A percentile compares a stretch with the other conserved stretches of the same genome.
phyloP scores from a whole-genome alignment of 2,329 filamentous ascomycete species.

The Tolypocladium tundrense region DNA sequence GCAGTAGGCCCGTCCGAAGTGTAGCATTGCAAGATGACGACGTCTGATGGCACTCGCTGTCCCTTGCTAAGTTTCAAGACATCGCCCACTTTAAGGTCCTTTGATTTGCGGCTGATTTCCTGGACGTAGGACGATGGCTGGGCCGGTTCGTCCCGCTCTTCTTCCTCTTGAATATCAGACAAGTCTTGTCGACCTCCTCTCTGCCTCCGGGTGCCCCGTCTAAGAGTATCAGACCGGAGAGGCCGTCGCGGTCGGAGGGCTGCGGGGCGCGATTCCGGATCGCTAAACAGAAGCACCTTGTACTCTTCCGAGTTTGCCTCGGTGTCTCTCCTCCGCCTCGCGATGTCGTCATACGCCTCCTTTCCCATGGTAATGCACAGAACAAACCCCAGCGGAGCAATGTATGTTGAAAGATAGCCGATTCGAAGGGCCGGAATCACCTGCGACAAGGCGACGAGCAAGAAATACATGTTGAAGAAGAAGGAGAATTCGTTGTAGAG shows the following conservation, averaged over 20 bases:
- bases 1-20: constrained; percentile 39
- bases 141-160: constrained; percentile 33
- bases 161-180: constrained; percentile 61
- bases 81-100: constrained; percentile 86
- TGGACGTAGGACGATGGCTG: constrained; percentile 40
- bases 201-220: constrained; percentile 19
- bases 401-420: constrained; percentile 89
- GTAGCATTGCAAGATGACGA: constrained; percentile 81
- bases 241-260: constrained; percentile 25
- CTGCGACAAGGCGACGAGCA: constrained; percentile 89
- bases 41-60: constrained; percentile 86
- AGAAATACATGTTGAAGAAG: constrained; percentile 99
- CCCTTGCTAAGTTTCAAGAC: constrained; percentile 89
- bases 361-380: constrained; percentile 88
- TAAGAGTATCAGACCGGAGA: constrained; percentile 32
- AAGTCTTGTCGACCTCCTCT: constrained; percentile 26
- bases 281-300: constrained; percentile 62
- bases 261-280: constrained; percentile 31
- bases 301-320: constrained; percentile 94
- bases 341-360: constrained; percentile 90
- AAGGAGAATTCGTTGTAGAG: constrained; percentile 99
- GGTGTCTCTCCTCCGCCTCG: constrained; percentile 71
- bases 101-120: constrained; percentile 71
- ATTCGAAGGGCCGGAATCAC: constrained; percentile 82
- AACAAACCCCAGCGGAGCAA: constrained; percentile 86